Evolutionary conservation across 2,329 filamentous ascomycete species (phyloP).

Genomic region (Biscogniauxia sp.): DNA sequence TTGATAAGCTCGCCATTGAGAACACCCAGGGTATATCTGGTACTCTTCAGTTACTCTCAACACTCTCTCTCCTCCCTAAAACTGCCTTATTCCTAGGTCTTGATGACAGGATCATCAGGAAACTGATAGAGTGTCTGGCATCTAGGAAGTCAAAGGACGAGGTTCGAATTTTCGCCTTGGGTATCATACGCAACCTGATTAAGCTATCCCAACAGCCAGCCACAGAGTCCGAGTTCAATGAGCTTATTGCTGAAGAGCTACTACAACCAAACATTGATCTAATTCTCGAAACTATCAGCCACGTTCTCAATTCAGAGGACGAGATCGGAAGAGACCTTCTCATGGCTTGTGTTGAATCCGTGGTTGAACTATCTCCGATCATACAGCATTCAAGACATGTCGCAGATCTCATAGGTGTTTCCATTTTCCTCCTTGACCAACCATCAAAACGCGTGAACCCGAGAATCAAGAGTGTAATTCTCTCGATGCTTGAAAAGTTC

Average conservation of each 20-base stretch:
- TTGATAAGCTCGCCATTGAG: slow-evolving; percentile 77
- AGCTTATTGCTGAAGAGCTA: slow-evolving; percentile 54
- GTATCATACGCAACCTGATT: slow-evolving; percentile 70
- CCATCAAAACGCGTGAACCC: slow-evolving; percentile 81
- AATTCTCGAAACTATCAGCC: slow-evolving; percentile 65
- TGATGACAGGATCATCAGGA: slow-evolving; percentile 63
- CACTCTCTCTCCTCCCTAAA: slow-evolving; percentile 69
- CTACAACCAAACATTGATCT: slow-evolving; percentile 56
- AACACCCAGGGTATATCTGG: slow-evolving; percentile 88
- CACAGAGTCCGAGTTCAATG: slow-evolving; percentile 54
- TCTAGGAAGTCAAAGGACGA: slow-evolving; percentile 77
- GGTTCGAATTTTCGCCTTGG: slow-evolving; percentile 79
- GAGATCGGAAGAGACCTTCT: slow-evolving; percentile 70
- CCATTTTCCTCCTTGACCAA: slow-evolving; percentile 77
- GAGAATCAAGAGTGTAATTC: slow-evolving; percentile 75
- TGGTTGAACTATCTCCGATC: slow-evolving; percentile 72
- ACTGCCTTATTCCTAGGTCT: slow-evolving; percentile 65
- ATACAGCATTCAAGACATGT: slow-evolving; percentile 68
- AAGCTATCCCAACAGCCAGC: slow-evolving; percentile 56
- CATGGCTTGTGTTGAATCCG: slow-evolving; percentile 72
- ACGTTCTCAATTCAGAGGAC: slow-evolving; percentile 58
- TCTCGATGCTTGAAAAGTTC: slow-evolving; percentile 79
- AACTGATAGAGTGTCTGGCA: slow-evolving; percentile 69
- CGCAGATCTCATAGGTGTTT: slow-evolving; percentile 74
- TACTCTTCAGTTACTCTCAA: slow-evolving; percentile 74